Evolutionary conservation across 164 flowering plant genomes (phyloP).

Genomic region (Magnolia changhungtana): DNA sequence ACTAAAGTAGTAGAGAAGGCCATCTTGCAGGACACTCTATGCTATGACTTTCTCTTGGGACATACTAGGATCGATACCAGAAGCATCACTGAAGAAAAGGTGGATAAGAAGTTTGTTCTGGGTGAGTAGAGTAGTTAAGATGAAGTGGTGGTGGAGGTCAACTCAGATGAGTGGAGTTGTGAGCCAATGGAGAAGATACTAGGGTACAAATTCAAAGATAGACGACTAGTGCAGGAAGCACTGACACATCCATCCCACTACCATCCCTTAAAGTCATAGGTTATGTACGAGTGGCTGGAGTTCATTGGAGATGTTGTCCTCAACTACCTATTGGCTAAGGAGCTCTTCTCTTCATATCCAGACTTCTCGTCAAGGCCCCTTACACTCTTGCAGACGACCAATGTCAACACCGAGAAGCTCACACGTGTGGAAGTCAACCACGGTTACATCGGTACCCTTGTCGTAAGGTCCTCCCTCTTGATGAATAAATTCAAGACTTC

Average conservation of each 20-base stretch:
- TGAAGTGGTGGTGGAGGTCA: too few species aligned
- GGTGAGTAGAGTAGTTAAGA: too few species aligned
- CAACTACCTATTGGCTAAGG: constrained; percentile 3
- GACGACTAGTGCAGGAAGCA: constrained; percentile 16
- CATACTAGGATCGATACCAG: too few species aligned
- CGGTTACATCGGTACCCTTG: constrained; percentile 23
- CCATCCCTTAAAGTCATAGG: not conserved
- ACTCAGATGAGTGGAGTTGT: too few species aligned
- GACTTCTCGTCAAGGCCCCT: constrained; percentile 15
- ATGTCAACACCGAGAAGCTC: constrained; percentile 18
- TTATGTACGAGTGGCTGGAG: constrained; percentile 18
- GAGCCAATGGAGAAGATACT: constrained; percentile 14
- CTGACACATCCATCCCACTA: constrained; percentile 20
- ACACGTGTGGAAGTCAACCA: constrained; percentile 7
- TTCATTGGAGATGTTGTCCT: constrained; percentile 14
- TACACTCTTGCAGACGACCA: constrained; percentile 12
- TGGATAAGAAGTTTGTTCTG: too few species aligned
- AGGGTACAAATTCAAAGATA: constrained; percentile 14
- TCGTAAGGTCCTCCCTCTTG: constrained; percentile 30
- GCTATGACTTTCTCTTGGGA: too few species aligned
- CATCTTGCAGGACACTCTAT: too few species aligned
- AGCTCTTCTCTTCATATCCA: constrained; percentile 1
- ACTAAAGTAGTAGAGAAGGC: too few species aligned
- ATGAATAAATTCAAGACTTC: constrained; percentile 26
- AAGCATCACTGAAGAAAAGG: too few species aligned